Percentiles rank a stretch among this genome's conserved stretches.
Evolutionary conservation across 2,329 filamentous ascomycete genomes (phyloP).

Genomic region (Alternaria arbusti): DNA sequence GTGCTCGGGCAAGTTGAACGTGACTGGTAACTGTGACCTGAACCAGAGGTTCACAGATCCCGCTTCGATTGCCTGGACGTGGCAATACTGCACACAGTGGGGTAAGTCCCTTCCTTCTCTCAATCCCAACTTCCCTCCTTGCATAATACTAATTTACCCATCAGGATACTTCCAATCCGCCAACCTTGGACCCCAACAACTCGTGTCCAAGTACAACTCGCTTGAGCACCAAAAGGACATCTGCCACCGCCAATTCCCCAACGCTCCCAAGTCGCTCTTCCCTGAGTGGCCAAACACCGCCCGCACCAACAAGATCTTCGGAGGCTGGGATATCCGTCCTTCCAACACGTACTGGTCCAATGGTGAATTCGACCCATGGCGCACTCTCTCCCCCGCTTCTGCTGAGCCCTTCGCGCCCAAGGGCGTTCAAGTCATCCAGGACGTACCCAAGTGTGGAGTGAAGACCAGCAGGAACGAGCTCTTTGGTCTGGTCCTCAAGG

Average conservation of each 20-base stretch:
- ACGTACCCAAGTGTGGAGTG: conserved; percentile 46
- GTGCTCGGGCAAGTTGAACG: conserved; percentile 45
- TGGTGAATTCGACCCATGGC: conserved; percentile 62
- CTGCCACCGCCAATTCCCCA: conserved; percentile 59
- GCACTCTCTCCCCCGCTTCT: conserved; percentile 54
- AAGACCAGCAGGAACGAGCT: conserved; percentile 46
- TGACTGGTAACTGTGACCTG: conserved; percentile 47
- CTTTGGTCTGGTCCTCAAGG: conserved; percentile 56
- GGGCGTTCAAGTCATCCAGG: not conserved
- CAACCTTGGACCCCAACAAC: conserved; percentile 56
- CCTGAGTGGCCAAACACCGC: conserved; percentile 51
- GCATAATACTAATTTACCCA: conserved; percentile 4
- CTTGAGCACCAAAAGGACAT: conserved; percentile 52
- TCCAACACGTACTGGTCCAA: conserved; percentile 60
- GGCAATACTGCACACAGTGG: conserved; percentile 62
- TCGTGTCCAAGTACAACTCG: conserved; percentile 57
- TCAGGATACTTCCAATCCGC: conserved; percentile 56
- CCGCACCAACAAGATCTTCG: conserved; percentile 52
- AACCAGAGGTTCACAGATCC: conserved; percentile 45
- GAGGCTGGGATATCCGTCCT: conserved; percentile 60
- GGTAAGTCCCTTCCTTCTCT: conserved; percentile 32
- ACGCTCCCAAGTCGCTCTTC: conserved; percentile 48
- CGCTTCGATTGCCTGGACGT: conserved; percentile 54
- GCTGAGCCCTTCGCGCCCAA: conserved; percentile 51
- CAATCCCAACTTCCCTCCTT: not conserved